Base-by-base conservation (phyloP, 2,329 filamentous ascomycete species). In the Aurifilum marmelostoma region DNA sequence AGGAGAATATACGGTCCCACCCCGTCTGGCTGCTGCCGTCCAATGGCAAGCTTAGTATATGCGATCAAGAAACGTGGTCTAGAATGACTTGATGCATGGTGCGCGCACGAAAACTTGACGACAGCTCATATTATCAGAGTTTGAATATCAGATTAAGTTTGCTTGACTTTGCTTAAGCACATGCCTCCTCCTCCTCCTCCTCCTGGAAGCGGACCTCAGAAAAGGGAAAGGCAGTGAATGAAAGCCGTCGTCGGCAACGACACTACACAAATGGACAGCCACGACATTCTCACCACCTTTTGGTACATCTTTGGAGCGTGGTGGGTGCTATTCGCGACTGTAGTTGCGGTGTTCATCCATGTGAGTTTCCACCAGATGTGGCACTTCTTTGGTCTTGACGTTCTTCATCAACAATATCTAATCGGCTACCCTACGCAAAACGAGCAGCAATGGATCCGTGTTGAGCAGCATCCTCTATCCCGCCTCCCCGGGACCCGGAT, bases 401-500 rank as follows among this genome's bases (percentile, higher is more conserved):
- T 34, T 34, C 34, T 34, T 34, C 34, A 34, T 29, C 9, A 32
- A 12, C 2, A 47, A 24, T 7, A 52, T 29, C 61, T 63, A 50
- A 63, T 37, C 9, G 14, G 8, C 11, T 2, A 9, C 37, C 2
- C 11, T 37, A n/a, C n/a, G n/a, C 14, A 39, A 32, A 29, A 54
- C 16, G n/a, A 9, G 14, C 27, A 69, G 67, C 39, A 63, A 65
- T 66, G 63, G 67, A 43, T 66, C 21, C 67, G 63, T n/a, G 50
- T 62, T 60, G 61, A 47, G 18, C 59, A 59, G 6, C 24, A 63
- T n/a, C 72, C 73, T 21, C 32, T 76, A 11, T 71, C 73, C 18
- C 72, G 63, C 18, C 6, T 75, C 4, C 74, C 73, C 2, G 74
- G 74, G 6, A 72, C 74, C n/a, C 74, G 73, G 73, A 74, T 75